These are phyloP conservation scores for Skeletonema grethae DNA, from an alignment of 108 stramenopile species.

Conservation along the genomic window DNA sequence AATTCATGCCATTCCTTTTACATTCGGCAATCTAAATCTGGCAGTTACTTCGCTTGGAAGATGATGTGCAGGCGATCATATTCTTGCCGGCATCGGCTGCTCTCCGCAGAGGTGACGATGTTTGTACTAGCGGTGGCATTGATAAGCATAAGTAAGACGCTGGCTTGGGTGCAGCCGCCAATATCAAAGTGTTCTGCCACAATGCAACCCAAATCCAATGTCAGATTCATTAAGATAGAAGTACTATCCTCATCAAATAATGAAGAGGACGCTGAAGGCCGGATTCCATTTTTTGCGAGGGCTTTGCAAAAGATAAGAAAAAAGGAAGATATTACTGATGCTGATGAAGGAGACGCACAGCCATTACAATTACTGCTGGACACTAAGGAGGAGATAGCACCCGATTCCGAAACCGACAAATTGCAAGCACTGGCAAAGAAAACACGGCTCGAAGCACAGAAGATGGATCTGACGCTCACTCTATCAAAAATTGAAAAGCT, in stretches of 20 bases:
- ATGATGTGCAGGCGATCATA: neutral
- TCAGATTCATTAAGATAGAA: neutral
- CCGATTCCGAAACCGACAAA: constrained; percentile 19
- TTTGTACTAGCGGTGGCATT: neutral
- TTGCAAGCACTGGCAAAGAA: constrained; percentile 30
- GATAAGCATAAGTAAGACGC: neutral
- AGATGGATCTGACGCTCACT: constrained; percentile 30
- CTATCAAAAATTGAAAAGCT: constrained; percentile 42
- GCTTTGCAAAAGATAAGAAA: constrained; percentile 9
- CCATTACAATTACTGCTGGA: neutral
- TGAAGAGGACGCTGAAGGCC: constrained; percentile 1
- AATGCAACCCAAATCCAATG: neutral
- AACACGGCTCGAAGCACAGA: constrained; percentile 40
- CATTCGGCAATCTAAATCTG: too few relatives aligned
- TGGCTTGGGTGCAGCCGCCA: constrained; percentile 4
- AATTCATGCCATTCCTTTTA: too few relatives aligned
- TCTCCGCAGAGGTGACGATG: neutral
- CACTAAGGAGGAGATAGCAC: neutral
- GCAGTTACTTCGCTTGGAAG: neutral
- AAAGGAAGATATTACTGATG: neutral
- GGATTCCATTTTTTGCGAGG: constrained; percentile 7
- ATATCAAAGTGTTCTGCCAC: neutral
- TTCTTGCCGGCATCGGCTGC: neutral
- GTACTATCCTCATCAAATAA: neutral
- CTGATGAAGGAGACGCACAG: neutral